Base-by-base conservation (phyloP, 768 basidiomycete species). In the Harrya chromipes region DNA sequence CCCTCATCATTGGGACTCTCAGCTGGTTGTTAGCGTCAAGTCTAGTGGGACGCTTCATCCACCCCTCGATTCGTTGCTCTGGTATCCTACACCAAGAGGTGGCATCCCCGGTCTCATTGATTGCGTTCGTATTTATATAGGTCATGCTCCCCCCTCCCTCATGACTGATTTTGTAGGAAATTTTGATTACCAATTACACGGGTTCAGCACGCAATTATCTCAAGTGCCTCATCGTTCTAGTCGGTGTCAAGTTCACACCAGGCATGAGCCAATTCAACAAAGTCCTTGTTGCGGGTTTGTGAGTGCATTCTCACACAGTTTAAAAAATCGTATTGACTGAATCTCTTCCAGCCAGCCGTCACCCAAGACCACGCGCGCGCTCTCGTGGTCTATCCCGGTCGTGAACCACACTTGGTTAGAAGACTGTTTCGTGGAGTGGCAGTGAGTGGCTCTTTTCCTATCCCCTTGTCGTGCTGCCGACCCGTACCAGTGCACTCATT, bases 361-460 rank as follows among this genome's bases (percentile, higher is more conserved):
- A 6, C 66, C 66, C 2, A 97, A 97, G 69, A 83, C 87, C 0
- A 69, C 70, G 7, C 88, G 87, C 59, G 90, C 92, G 0, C 72
- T 74, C 8, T 72, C 80, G 0, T 95, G 94, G 94, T 81, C 80
- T 0, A 87, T 94, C 53, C 85, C 91, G 0, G 74, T 94, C 50
- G 86, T 94, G 11, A 95, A 93, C 57, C 94, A 97, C 58, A 76
- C 78, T 0, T 97, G 92, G 91, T 74, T 97, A 4, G 94, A 97
- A 61, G 90, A 94, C 53, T 94, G 90, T 63, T 88, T 94, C 61
- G 69, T 82, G 19, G 76, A 82, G 44, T 97, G 94, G 93, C 77
- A 78, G 40, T 63, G 36, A 40, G 52, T 29, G 2, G 8, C 29
- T n/a, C 13, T 31, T 6, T 23, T 10, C 8, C 9, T 36, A 9